Percentiles rank a stretch among this genome's conserved stretches.
These are phyloP conservation scores for Barbarea vulgaris DNA, from an alignment of 345 rosid genomes.

Conservation along the genomic window DNA sequence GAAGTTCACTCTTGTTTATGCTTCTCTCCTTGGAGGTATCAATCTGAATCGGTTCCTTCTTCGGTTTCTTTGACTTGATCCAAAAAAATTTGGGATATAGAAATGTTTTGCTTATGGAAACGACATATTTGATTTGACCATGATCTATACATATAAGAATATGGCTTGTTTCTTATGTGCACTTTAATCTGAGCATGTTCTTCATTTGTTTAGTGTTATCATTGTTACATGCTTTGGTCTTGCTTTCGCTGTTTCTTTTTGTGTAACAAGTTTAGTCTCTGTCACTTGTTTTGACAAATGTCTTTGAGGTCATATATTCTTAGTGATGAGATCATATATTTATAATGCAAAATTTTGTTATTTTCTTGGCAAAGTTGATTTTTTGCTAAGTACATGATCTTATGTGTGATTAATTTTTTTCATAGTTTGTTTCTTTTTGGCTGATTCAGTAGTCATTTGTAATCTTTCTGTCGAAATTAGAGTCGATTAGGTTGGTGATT, in stretches of 20 bases:
- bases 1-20: conserved; percentile 42
- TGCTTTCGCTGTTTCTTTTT: not conserved
- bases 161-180: no score
- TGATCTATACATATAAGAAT: not conserved
- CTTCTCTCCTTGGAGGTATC: conserved; percentile 65
- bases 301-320: not conserved
- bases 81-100: not conserved
- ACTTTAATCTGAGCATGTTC: not conserved
- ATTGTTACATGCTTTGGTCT: not conserved
- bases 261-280: not conserved
- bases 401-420: not conserved
- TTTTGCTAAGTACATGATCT: not conserved
- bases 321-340: not conserved
- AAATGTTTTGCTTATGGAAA: not conserved
- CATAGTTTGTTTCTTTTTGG: not conserved
- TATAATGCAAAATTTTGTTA: not conserved
- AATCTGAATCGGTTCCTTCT: not conserved
- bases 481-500: not conserved
- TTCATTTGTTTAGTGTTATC: not conserved
- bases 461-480: not conserved
- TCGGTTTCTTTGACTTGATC: not conserved
- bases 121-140: not conserved
- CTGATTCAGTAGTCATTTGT: not conserved
- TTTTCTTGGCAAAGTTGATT: not conserved
- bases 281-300: not conserved